phyloP scores from a whole-genome alignment of 495 filamentous ascomycete genomes.

The Penicillium canescens region DNA sequence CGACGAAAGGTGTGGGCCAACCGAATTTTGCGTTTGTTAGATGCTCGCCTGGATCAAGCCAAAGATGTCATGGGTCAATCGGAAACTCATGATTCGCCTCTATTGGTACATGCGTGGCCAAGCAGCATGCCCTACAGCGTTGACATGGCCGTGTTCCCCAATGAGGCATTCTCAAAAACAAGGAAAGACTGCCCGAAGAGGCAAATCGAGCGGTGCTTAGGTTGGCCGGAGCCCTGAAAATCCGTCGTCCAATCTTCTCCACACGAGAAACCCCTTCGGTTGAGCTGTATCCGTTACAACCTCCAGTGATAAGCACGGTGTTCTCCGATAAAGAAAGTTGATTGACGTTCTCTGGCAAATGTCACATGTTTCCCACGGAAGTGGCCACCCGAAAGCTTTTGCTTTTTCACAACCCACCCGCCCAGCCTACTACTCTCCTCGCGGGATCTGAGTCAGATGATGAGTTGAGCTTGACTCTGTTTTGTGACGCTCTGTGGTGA shows the following conservation, averaged over 20 bases:
- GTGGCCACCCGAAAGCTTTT: neutral
- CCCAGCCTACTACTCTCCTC: too few species aligned
- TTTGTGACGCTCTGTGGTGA: too few species aligned
- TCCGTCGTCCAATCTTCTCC: neutral
- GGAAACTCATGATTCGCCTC: neutral
- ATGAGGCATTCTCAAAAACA: neutral
- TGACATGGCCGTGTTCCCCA: neutral
- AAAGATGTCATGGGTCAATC: neutral
- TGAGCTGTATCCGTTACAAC: neutral
- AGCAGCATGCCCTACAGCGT: neutral
- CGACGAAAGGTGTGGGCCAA: neutral
- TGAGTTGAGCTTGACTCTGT: too few species aligned
- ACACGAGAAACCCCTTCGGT: neutral
- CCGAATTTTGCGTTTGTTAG: neutral
- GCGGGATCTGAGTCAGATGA: too few species aligned
- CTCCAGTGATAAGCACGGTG: neutral
- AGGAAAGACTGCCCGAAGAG: neutral
- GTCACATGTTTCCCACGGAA: neutral
- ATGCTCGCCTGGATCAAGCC: neutral
- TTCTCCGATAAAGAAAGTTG: neutral
- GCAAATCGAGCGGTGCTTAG: neutral
- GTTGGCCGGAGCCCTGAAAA: neutral
- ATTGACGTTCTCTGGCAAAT: neutral
- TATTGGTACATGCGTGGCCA: constrained; percentile 1
- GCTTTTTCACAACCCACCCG: neutral